A percentile compares a stretch with the other conserved stretches of the same genome.
These are phyloP conservation scores for Pyrenula aspistea DNA, from an alignment of 495 filamentous ascomycete genomes.

Conservation along the genomic window DNA sequence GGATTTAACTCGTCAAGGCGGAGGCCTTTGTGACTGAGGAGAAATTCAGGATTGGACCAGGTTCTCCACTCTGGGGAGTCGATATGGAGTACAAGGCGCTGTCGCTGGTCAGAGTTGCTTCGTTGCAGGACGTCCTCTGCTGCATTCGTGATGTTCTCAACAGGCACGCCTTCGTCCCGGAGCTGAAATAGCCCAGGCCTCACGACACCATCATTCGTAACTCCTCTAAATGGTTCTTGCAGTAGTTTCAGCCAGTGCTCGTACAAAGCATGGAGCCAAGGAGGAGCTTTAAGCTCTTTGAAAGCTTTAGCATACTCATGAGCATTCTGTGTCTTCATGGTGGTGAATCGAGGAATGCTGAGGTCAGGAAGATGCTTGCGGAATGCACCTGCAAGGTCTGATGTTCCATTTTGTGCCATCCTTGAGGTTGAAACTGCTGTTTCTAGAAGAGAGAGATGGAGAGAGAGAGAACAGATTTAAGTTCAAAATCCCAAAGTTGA, in stretches of 20 bases:
- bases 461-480: too few species aligned
- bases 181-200: slow-evolving; percentile 42
- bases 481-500: too few species aligned
- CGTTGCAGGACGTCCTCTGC: slow-evolving; percentile 27
- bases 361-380: slow-evolving; percentile 52
- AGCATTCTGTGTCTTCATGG: slow-evolving; percentile 49
- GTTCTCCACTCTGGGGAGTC: slow-evolving; percentile 60
- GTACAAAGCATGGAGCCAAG: slow-evolving; percentile 57
- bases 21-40: slow-evolving; percentile 48
- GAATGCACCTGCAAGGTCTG: slow-evolving; percentile 30
- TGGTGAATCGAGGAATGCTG: slow-evolving; percentile 44
- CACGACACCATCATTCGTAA: slow-evolving; percentile 55
- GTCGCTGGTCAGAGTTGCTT: slow-evolving; percentile 34
- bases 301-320: slow-evolving; percentile 53
- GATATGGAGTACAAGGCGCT: slow-evolving; percentile 42
- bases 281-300: slow-evolving; percentile 43
- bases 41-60: slow-evolving; percentile 68
- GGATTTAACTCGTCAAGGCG: slow-evolving; percentile 47
- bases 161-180: slow-evolving; percentile 50
- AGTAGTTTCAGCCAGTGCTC: slow-evolving; percentile 53
- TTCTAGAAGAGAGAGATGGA: too few species aligned
- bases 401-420: neutral
- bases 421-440: too few species aligned
- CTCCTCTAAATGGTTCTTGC: slow-evolving; percentile 57
- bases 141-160: slow-evolving; percentile 37